These are phyloP conservation scores for Erucastrum elatum DNA, from an alignment of 345 rosid genomes.

Conservation along the genomic window DNA sequence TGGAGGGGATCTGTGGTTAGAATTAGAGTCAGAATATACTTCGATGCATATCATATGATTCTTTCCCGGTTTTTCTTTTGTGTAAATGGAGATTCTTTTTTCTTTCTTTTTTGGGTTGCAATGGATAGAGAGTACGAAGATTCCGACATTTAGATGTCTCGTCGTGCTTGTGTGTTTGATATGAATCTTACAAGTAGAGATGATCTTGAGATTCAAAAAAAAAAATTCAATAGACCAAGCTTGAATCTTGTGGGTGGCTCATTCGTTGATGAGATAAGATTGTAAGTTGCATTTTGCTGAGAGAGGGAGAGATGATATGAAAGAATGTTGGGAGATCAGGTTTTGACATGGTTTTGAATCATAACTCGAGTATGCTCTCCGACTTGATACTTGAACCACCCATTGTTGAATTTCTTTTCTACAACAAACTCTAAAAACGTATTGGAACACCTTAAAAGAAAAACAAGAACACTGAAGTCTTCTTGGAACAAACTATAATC, in stretches of 20 bases:
- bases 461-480: not conserved
- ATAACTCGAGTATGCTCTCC: not conserved
- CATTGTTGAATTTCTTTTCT: not conserved
- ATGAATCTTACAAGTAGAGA: not conserved
- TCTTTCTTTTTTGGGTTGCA: not conserved
- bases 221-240: not conserved
- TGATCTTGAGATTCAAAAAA: not conserved
- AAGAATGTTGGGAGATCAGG: not conserved
- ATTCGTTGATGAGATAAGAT: not conserved
- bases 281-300: not conserved
- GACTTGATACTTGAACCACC: not conserved
- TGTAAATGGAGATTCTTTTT: conserved; percentile 27
- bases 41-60: conserved; percentile 24
- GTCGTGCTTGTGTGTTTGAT: not conserved
- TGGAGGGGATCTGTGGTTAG: not conserved
- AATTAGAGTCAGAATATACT: conserved; percentile 17
- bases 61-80: not conserved
- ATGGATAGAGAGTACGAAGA: conserved; percentile 13
- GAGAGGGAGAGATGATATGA: not conserved
- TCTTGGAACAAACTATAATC: not conserved
- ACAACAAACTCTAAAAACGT: not conserved
- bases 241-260: not conserved
- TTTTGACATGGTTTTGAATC: not conserved
- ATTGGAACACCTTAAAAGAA: not conserved
- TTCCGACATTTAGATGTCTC: not conserved